Evolutionary conservation across 2,329 filamentous ascomycete genomes (phyloP).

Genomic region (Coleophoma crateriformis): DNA sequence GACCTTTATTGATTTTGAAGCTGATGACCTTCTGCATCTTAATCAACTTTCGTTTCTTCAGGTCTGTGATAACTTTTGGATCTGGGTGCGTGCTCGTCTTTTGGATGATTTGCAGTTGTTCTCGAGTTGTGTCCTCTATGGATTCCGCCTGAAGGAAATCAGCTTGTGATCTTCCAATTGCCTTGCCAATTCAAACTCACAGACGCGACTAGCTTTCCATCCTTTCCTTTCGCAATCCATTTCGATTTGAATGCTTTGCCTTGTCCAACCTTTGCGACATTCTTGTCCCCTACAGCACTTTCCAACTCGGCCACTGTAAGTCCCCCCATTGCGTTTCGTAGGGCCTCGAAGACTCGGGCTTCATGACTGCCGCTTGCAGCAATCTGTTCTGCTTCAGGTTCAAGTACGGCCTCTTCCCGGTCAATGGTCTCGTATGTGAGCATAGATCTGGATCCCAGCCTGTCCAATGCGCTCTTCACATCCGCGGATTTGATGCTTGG

Average conservation of each 20-base stretch:
- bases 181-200: slow-evolving; percentile 29
- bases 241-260: slow-evolving; percentile 87
- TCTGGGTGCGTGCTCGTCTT: slow-evolving; percentile 65
- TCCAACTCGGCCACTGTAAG: slow-evolving; percentile 73
- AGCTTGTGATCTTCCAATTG: slow-evolving; percentile 5
- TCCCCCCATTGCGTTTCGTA: slow-evolving; percentile 68
- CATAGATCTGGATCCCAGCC: slow-evolving; percentile 80
- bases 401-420: slow-evolving; percentile 69
- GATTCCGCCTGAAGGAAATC: slow-evolving; percentile 49
- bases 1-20: slow-evolving; percentile 79
- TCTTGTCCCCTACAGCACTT: slow-evolving; percentile 65
- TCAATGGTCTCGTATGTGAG: slow-evolving; percentile 80
- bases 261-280: slow-evolving; percentile 76
- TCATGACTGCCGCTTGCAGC: slow-evolving; percentile 74
- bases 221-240: slow-evolving; percentile 60
- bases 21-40: slow-evolving; percentile 76
- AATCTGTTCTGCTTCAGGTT: slow-evolving; percentile 68
- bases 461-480: slow-evolving; percentile 84
- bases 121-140: slow-evolving; percentile 73
- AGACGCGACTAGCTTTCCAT: slow-evolving; percentile 47
- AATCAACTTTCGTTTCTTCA: slow-evolving; percentile 90
- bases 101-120: slow-evolving; percentile 70
- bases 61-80: slow-evolving; percentile 69
- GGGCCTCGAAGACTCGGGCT: slow-evolving; percentile 73
- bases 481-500: slow-evolving; percentile 58